Conservation (phyloP, 2,329 filamentous ascomycete genomes). For the Talaromyces sp. region DNA sequence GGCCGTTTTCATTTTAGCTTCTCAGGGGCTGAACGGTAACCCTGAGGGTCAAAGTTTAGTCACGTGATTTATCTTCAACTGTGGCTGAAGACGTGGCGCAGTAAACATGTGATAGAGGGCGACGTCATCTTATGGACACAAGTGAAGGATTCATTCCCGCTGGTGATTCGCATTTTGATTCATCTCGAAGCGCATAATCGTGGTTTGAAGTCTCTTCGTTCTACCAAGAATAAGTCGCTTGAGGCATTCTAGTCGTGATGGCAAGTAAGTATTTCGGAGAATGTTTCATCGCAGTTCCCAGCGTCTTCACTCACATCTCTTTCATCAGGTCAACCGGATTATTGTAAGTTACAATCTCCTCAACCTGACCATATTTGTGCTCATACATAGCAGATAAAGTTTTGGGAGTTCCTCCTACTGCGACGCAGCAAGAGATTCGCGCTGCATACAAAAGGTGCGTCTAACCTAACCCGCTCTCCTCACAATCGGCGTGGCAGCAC, state of each 20-base stretch:
- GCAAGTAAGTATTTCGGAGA: conserved; percentile 3
- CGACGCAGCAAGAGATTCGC: conserved; percentile 76
- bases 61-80: neutral
- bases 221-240: neutral
- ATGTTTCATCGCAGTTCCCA: neutral
- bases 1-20: neutral
- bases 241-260: neutral
- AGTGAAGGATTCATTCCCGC: neutral
- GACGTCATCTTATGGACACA: conserved; percentile 6
- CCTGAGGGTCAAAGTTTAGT: neutral
- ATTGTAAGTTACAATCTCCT: conserved; percentile 32
- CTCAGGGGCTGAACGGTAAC: neutral
- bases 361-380: conserved; percentile 5
- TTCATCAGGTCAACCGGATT: conserved; percentile 30
- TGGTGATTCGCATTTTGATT: neutral
- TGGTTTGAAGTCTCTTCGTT: neutral
- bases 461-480: no score
- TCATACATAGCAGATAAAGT: conserved; percentile 55
- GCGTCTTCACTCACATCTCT: neutral
- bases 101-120: conserved; percentile 8
- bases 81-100: conserved; percentile 14
- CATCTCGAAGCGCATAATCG: neutral
- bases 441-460: conserved; percentile 87
- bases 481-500: no score
- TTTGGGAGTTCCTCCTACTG: conserved; percentile 67